Evolutionary conservation across 31 red algal genomes (phyloP).

Genomic region (Endocladia muricata): DNA sequence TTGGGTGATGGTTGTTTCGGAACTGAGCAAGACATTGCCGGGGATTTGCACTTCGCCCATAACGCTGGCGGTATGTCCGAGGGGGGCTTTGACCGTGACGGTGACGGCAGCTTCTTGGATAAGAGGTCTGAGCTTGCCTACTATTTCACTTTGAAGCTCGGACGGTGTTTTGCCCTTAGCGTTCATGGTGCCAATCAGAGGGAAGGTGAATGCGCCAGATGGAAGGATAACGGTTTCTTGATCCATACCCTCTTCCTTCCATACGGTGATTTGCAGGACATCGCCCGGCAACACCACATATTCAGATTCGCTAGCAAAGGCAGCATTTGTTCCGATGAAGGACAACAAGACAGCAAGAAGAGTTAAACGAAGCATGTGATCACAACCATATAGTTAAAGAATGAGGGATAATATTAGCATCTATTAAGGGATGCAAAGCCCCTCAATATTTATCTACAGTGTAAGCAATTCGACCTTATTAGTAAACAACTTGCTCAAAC

Average conservation of each 20-base stretch:
- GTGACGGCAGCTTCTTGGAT: not conserved
- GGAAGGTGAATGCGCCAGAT: not conserved
- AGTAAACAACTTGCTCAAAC: no score
- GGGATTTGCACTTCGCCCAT: not conserved
- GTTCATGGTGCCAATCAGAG: not conserved
- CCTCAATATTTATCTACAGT: no score
- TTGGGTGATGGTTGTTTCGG: not conserved
- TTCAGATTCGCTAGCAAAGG: no score
- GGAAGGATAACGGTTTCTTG: not conserved
- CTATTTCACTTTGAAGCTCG: not conserved
- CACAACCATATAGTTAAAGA: no score
- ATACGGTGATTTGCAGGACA: not conserved
- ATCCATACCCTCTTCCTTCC: slow-evolving; percentile 1
- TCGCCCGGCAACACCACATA: no score
- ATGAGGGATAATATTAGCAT: no score
- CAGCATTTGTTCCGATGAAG: no score
- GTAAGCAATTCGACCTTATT: no score
- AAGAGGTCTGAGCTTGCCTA: not conserved
- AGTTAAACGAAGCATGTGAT: no score
- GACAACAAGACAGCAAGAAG: no score
- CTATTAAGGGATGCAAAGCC: no score
- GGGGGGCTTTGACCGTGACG: not conserved
- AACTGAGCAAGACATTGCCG: not conserved
- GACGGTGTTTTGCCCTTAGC: not conserved
- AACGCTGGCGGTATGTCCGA: not conserved